phyloP scores from a whole-genome alignment of 2,329 filamentous ascomycete genomes.

The Phyllosticta ampelicida region DNA sequence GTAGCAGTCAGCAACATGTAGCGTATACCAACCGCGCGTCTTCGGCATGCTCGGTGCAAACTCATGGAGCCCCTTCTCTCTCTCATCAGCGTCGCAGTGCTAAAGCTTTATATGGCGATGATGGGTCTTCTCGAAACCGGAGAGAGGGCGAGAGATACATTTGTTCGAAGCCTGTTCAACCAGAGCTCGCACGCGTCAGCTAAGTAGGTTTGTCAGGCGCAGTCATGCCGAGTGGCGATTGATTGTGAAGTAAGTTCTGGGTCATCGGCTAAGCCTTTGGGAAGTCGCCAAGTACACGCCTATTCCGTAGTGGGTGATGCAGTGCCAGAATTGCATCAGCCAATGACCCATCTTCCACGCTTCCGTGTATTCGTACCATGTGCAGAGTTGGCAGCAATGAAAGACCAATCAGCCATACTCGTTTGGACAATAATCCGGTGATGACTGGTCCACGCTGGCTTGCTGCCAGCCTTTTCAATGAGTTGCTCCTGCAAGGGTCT shows the following conservation, averaged over 20 bases:
- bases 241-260: background rate
- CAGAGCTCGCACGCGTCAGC: background rate
- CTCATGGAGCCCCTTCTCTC: too few species aligned
- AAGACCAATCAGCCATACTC: background rate
- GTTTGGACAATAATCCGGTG: background rate
- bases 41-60: too few species aligned
- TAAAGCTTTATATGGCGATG: too few species aligned
- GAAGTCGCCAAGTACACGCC: background rate
- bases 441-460: background rate
- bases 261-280: background rate
- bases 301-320: background rate
- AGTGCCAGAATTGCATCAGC: background rate
- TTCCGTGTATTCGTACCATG: background rate
- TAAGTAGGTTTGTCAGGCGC: background rate
- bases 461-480: too few species aligned
- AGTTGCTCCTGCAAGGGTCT: too few species aligned
- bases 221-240: background rate
- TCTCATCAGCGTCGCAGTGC: too few species aligned
- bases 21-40: too few species aligned
- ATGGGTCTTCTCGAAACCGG: too few species aligned
- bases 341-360: background rate
- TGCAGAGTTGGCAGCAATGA: background rate
- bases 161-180: too few species aligned
- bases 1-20: too few species aligned
- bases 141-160: too few species aligned